Evolutionary conservation across 2,329 filamentous ascomycete genomes (phyloP), one percentile per base, ranked within the genome.

Genomic region (Colletotrichum siamense): DNA sequence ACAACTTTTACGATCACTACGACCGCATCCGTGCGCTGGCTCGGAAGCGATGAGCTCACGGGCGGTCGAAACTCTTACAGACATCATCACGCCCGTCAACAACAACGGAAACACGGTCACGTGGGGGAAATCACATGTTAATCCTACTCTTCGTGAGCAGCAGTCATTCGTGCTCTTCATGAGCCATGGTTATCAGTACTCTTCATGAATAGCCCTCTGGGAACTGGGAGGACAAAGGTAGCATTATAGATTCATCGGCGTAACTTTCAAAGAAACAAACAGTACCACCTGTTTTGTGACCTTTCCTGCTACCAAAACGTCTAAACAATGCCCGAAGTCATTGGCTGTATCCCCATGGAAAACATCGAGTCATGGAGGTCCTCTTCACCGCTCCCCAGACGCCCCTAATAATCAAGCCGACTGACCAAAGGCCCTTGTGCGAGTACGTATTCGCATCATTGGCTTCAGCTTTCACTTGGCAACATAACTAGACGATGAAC

Each of bases 321-420:
- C 36, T 18, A 9, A 0, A 8, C 1, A 39, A 39, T 8, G 15
- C 4, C 15, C 39, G 0, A 44, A 3, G 39, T 1, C 39, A 44
- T 18, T n/a, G 18, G 8, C 18, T 1, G 18, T 18, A n/a, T 0
- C 18, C 16, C 39, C 1, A 5, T n/a, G 18, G 39, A 44, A n/a
- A 4, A 5, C 36, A 44, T 44, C 34, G 34, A 36, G 15, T 8
- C 34, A 36, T 7, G 15, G 34, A 16, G 15, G 7, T 16, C 34
- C 34, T 36, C 7, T 36, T 36, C 34, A 36, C 34, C 15, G 36
- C 36, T 44, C 16, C 8, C 36, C 36, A 10, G 39, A n/a, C 8
- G 39, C 18, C 18, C 18, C 16, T 44, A 10, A n/a, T 10, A 44
- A 16, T 44, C 18, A 44, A 44, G 9, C 8, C 5, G 39, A 10